Evolutionary conservation across 345 rosid species (phyloP).

Genomic region (Rubroshorea leprosula): DNA sequence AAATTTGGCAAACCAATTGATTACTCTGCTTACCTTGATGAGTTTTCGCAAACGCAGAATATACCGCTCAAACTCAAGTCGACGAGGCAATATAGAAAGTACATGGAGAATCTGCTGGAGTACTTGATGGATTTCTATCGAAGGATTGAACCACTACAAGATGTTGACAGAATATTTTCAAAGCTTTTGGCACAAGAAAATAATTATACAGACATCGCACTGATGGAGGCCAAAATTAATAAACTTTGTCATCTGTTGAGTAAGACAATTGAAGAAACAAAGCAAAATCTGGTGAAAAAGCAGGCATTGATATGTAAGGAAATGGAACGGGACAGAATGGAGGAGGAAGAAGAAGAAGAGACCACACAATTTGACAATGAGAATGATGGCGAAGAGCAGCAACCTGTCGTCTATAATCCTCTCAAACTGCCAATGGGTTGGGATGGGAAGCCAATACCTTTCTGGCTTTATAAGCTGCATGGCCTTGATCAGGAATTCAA

Average conservation of each 20-base stretch:
- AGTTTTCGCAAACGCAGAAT: conserved; percentile 58
- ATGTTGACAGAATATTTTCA: conserved; percentile 72
- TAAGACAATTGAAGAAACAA: conserved; percentile 74
- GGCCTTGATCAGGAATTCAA: conserved; percentile 99
- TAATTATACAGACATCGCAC: conserved; percentile 55
- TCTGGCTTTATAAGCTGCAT: conserved; percentile 98
- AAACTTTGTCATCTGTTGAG: conserved; percentile 63
- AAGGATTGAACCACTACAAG: conserved; percentile 92
- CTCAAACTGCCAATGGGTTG: conserved; percentile 96
- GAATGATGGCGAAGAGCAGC: conserved; percentile 93
- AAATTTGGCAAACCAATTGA: conserved; percentile 85
- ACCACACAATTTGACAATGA: conserved; percentile 80
- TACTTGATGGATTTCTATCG: conserved; percentile 70
- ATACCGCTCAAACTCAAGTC: conserved; percentile 55
- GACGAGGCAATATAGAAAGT: conserved; percentile 72
- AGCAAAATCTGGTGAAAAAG: conserved; percentile 84
- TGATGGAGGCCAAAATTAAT: conserved; percentile 66
- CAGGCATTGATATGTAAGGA: conserved; percentile 93
- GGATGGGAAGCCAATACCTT: conserved; percentile 99
- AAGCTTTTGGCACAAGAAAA: conserved; percentile 89
- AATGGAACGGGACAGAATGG: conserved; percentile 94
- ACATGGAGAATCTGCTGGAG: conserved; percentile 69
- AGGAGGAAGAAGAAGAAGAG: conserved; percentile 88
- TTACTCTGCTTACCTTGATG: conserved; percentile 77
- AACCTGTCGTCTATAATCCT: conserved; percentile 90